Base-by-base conservation (phyloP, 1,284 basidiomycete species). In the Kwoniella shivajii region DNA sequence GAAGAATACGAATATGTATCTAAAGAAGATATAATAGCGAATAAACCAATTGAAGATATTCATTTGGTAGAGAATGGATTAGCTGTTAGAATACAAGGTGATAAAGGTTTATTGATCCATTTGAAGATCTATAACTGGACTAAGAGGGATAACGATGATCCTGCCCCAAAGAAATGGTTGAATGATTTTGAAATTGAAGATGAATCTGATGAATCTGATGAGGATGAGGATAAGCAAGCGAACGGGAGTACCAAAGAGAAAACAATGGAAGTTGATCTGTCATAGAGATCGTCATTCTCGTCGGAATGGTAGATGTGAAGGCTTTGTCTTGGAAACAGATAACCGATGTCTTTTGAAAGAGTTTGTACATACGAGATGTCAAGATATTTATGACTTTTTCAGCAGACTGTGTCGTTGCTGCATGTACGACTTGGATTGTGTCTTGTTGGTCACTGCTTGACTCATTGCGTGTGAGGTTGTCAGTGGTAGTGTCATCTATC, bases 41-140 rank as follows among this genome's bases (percentile, higher is more conserved):
- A 51, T 1, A n/a, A 11, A 24, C 20, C 29, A 42, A 22, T 43
- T 18, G 51, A 53, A 11, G 37, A 53, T 27, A 27, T 53, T 7
- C 42, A 37, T 29, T 16, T 53, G 2, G 9, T 53, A 5, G 11
- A n/a, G 6, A 24, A 53, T 20, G 51, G 51, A 4, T 45, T 53
- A 37, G 51, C 51, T 5, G 27, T 53, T 20, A 36, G 43, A 27
- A 24, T n/a, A 18, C 16, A 33, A 31, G 43, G 29, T 27, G 39
- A 45, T 31, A 53, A 46, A 30, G 51, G 51, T 5, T 27, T 53
- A n/a, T 38, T 53, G 34, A 45, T 53, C 34, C 16, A 18, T 9
- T n/a, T 27, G 2, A 43, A 46, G 22, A 29, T 26, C 5, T 53
- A 11, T 31, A 34, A 27, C 6, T 53, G 51, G 51, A 43, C 5